phyloP scores from a whole-genome alignment of 257 asterid species.

The Solanum megistacrolobum region DNA sequence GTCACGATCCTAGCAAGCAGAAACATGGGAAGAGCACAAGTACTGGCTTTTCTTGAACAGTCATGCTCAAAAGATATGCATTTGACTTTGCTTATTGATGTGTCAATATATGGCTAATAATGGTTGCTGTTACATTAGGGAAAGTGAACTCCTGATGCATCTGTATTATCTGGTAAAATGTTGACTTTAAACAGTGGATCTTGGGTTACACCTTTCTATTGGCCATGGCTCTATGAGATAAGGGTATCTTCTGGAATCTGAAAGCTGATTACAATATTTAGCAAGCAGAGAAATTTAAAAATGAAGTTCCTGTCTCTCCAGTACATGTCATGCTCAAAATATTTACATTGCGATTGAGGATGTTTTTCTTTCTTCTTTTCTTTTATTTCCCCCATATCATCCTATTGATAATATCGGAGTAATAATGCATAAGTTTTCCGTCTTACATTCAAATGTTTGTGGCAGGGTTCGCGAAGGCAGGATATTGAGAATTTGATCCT shows the following conservation, averaged over 20 bases:
- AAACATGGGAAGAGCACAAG: neutral
- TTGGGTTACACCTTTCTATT: neutral
- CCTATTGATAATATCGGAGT: neutral
- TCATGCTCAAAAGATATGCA: neutral
- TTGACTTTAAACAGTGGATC: neutral
- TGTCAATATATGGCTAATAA: neutral
- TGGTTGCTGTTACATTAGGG: neutral
- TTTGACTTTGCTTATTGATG: neutral
- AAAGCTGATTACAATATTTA: neutral
- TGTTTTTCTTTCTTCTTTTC: neutral
- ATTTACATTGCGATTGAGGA: neutral
- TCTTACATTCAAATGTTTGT: neutral
- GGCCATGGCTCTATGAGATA: neutral
- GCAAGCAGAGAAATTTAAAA: neutral
- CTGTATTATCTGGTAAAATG: neutral
- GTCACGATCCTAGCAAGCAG: neutral
- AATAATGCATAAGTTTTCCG: neutral
- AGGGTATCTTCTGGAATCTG: neutral
- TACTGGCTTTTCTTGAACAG: neutral
- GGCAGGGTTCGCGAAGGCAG: neutral
- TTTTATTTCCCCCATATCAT: neutral
- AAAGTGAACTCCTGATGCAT: neutral
- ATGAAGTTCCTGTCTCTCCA: neutral
- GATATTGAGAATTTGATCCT: neutral
- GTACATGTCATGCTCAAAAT: neutral